A percentile compares a stretch with the other conserved stretches of the same genome.
These are phyloP conservation scores for Calonectria pseudoturangicola DNA, from an alignment of 2,329 filamentous ascomycete genomes.

Conservation along the genomic window DNA sequence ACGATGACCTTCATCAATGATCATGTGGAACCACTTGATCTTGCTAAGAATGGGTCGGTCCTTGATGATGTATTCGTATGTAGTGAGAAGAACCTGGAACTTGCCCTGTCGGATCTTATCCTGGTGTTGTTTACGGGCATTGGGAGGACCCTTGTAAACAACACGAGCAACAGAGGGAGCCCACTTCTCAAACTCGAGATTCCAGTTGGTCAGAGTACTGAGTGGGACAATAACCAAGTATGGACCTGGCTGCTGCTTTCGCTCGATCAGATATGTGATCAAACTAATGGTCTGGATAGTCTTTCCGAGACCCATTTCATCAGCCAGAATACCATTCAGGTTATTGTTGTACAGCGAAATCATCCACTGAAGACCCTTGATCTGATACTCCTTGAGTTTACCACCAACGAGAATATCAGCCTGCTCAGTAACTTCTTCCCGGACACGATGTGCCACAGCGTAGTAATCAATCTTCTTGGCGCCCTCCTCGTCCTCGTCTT, in stretches of 20 bases:
- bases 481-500: conserved; percentile 82
- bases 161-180: conserved; percentile 90
- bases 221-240: conserved; percentile 98
- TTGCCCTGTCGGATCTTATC: conserved; percentile 94
- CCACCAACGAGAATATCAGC: conserved; percentile 92
- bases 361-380: conserved; percentile 99
- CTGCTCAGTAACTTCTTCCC: conserved; percentile 91
- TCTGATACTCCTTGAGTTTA: conserved; percentile 95
- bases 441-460: conserved; percentile 95
- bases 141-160: conserved; percentile 97
- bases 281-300: conserved; percentile 99
- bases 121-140: conserved; percentile 90
- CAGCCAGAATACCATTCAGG: conserved; percentile 97
- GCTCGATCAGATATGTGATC: conserved; percentile 97
- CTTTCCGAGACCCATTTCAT: conserved; percentile 99
- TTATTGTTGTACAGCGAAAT: conserved; percentile 99
- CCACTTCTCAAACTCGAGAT: conserved; percentile 99
- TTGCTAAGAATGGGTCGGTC: conserved; percentile 96
- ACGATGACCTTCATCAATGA: conserved; percentile 98
- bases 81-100: conserved; percentile 97
- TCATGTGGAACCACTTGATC: conserved; percentile 99
- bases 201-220: conserved; percentile 99
- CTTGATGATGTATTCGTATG: conserved; percentile 99
- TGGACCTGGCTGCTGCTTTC: conserved; percentile 92
- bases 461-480: conserved; percentile 97